These are phyloP conservation scores for Macrolepiota fuliginosa DNA, from an alignment of 768 basidiomycete species.

Conservation along the genomic window DNA sequence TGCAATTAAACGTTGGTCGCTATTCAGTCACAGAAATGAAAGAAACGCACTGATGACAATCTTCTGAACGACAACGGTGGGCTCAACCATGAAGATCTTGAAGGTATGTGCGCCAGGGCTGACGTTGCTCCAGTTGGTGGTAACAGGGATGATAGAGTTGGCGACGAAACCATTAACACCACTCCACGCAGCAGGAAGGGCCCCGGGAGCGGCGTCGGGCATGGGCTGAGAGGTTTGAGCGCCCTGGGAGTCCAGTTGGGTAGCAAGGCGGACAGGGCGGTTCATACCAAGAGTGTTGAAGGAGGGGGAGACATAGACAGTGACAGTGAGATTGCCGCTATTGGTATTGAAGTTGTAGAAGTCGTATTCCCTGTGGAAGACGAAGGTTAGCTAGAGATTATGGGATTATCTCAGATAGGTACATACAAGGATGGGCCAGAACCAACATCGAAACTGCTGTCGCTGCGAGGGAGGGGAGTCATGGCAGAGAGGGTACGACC, in stretches of 20 bases:
- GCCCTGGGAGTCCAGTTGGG: conserved; percentile 46
- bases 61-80: conserved; percentile 59
- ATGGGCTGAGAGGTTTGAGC: conserved; percentile 45
- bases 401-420: background rate
- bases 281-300: conserved; percentile 49
- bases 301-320: conserved; percentile 48
- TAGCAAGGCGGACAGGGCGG: conserved; percentile 48
- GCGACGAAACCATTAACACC: conserved; percentile 51
- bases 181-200: conserved; percentile 44
- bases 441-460: conserved; percentile 58
- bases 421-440: conserved; percentile 58
- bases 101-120: conserved; percentile 57
- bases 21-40: background rate
- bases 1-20: conserved; percentile 20
- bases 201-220: conserved; percentile 42
- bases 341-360: conserved; percentile 58
- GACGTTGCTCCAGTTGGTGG: conserved; percentile 36
- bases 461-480: conserved; percentile 54
- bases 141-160: conserved; percentile 43
- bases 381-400: background rate
- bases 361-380: conserved; percentile 52
- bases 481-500: conserved; percentile 61
- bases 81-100: conserved; percentile 59
- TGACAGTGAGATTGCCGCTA: conserved; percentile 45
- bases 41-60: conserved; percentile 51